phyloP scores from a whole-genome alignment of 2,329 filamentous ascomycete genomes.

The Colletotrichum sp. region DNA sequence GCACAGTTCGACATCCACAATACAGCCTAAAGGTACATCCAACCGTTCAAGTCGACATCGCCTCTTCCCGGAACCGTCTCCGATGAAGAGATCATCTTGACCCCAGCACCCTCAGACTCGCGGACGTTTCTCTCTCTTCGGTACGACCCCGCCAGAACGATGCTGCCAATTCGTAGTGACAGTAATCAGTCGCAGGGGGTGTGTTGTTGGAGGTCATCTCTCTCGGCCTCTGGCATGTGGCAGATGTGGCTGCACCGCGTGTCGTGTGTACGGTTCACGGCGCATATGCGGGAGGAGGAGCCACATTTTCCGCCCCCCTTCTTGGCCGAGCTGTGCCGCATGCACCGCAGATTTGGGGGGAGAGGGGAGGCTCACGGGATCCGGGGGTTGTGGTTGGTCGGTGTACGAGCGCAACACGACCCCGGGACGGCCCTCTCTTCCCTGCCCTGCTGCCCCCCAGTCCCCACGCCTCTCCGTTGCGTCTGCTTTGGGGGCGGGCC shows the following conservation, averaged over 20 bases:
- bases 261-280: background rate
- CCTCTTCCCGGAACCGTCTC: background rate
- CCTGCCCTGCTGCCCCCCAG: background rate
- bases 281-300: background rate
- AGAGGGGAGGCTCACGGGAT: background rate
- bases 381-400: background rate
- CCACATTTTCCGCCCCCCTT: background rate
- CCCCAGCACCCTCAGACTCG: background rate
- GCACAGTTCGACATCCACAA: background rate
- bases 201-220: background rate
- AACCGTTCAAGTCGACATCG: background rate
- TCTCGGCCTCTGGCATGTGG: background rate
- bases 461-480: background rate
- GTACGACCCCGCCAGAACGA: background rate
- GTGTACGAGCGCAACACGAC: background rate
- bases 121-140: background rate
- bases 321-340: background rate
- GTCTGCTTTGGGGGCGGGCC: background rate
- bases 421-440: slow-evolving; percentile 1
- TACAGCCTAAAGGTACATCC: background rate
- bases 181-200: background rate
- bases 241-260: slow-evolving; percentile 4
- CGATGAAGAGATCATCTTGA: background rate
- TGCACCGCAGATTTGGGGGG: background rate
- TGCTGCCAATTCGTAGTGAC: background rate